Evolutionary conservation across 2,329 filamentous ascomycete genomes (phyloP).

Genomic region (Cladophialophora psammophila): DNA sequence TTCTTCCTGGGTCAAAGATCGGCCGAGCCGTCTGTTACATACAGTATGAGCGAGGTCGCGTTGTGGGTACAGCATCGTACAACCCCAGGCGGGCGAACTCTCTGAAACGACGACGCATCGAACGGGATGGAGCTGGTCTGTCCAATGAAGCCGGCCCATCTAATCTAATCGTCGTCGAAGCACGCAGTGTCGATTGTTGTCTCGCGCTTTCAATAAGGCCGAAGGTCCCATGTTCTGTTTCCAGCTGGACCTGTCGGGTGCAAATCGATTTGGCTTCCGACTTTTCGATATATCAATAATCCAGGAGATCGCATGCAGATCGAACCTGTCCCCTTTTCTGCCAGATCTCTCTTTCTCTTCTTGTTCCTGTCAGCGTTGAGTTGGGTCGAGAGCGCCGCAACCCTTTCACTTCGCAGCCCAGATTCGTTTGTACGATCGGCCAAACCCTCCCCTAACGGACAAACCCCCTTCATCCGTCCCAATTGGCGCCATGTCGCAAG

Average conservation of each 20-base stretch:
- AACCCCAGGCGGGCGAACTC: neutral
- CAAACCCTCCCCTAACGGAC: neutral
- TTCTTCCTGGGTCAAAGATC: neutral
- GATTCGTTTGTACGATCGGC: constrained; percentile 3
- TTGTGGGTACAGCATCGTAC: neutral
- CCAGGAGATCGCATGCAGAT: neutral
- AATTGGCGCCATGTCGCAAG: constrained; percentile 21
- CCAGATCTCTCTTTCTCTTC: constrained; percentile 3
- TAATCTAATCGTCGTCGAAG: neutral
- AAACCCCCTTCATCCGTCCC: neutral
- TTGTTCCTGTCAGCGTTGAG: neutral
- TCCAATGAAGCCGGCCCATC: neutral
- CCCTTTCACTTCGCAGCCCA: neutral
- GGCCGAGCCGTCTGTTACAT: neutral
- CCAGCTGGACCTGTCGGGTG: neutral
- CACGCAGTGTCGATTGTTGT: neutral
- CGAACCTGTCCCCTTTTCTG: neutral
- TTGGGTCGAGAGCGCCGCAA: neutral
- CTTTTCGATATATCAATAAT: constrained; percentile 11
- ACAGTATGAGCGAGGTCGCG: neutral
- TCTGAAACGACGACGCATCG: neutral
- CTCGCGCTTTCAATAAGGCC: constrained; percentile 19
- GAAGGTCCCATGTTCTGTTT: neutral
- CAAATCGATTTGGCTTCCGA: constrained; percentile 10
- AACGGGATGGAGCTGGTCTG: neutral